Evolutionary conservation across 2,329 filamentous ascomycete species (phyloP).

Genomic region (Aureobasidium sp.): DNA sequence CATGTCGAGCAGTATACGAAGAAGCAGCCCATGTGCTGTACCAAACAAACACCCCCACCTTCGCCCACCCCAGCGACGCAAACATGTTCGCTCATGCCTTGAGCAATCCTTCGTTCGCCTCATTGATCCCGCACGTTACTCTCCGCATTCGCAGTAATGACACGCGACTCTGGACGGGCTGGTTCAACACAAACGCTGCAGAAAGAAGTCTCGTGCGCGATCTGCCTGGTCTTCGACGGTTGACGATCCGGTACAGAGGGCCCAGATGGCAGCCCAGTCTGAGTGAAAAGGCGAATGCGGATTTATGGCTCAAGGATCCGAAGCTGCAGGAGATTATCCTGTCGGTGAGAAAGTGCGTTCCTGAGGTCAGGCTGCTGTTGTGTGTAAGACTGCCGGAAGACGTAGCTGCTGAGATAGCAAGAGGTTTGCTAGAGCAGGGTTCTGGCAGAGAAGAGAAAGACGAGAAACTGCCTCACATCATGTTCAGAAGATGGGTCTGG

Average conservation of each 20-base stretch:
- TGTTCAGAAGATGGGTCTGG: conserved; percentile 12
- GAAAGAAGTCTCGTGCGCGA: conserved; percentile 28
- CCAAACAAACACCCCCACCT: conserved; percentile 29
- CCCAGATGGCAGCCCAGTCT: conserved; percentile 26
- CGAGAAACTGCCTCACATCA: conserved; percentile 2
- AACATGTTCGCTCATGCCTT: conserved; percentile 34
- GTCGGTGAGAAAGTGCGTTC: conserved; percentile 18
- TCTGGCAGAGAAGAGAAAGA: not conserved
- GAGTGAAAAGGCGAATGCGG: conserved; percentile 17
- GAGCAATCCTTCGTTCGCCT: conserved; percentile 18
- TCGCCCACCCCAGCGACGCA: conserved; percentile 32
- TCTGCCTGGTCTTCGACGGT: conserved; percentile 26
- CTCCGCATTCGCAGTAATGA: conserved; percentile 30
- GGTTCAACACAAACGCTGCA: conserved; percentile 27
- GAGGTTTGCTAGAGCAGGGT: not conserved
- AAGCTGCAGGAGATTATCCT: conserved; percentile 18
- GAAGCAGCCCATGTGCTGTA: conserved; percentile 32
- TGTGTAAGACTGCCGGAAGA: conserved; percentile 7
- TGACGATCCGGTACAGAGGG: conserved; percentile 28
- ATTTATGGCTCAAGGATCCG: conserved; percentile 18
- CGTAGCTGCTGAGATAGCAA: not conserved
- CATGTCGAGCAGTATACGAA: conserved; percentile 27
- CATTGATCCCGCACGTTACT: conserved; percentile 22
- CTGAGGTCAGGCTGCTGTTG: not conserved
- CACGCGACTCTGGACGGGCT: conserved; percentile 32